A percentile compares a stretch with the other conserved stretches of the same genome.
Conservation (phyloP, 306 rosid genomes). For the Ormosia semicastrata region DNA sequence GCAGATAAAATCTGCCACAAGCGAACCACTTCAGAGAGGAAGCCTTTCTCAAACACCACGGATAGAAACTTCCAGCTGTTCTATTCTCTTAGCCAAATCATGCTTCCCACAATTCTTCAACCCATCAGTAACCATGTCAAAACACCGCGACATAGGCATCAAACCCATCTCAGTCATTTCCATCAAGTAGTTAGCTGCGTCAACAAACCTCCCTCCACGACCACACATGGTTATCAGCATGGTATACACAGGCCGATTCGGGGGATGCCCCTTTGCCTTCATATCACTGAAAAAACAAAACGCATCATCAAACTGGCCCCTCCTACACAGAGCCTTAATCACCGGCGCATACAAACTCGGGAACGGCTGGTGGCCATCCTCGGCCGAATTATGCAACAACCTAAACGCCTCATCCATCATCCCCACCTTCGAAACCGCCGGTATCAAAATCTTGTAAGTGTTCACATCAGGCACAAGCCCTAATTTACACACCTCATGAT, state of each 20-base stretch:
- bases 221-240: constrained; percentile 92
- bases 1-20: not conserved
- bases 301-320: constrained; percentile 88
- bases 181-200: constrained; percentile 74
- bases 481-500: constrained; percentile 47
- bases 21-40: not conserved
- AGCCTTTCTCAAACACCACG: constrained; percentile 46
- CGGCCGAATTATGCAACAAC: constrained; percentile 59
- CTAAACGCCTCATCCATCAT: constrained; percentile 68
- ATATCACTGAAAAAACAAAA: constrained; percentile 85
- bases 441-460: constrained; percentile 74
- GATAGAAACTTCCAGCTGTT: constrained; percentile 60
- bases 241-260: constrained; percentile 85
- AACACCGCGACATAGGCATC: constrained; percentile 74
- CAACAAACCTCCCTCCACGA: constrained; percentile 76
- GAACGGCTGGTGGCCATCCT: constrained; percentile 73
- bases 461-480: constrained; percentile 77
- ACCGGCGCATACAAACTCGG: constrained; percentile 81
- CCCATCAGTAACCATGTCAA: constrained; percentile 88
- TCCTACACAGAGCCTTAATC: constrained; percentile 74
- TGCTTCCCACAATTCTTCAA: constrained; percentile 89
- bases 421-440: constrained; percentile 61
- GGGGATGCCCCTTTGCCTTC: constrained; percentile 89
- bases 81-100: constrained; percentile 79
- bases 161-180: constrained; percentile 88